Evolutionary conservation across 1,284 basidiomycete genomes (phyloP).

Genomic region (Puccinia triticina): DNA sequence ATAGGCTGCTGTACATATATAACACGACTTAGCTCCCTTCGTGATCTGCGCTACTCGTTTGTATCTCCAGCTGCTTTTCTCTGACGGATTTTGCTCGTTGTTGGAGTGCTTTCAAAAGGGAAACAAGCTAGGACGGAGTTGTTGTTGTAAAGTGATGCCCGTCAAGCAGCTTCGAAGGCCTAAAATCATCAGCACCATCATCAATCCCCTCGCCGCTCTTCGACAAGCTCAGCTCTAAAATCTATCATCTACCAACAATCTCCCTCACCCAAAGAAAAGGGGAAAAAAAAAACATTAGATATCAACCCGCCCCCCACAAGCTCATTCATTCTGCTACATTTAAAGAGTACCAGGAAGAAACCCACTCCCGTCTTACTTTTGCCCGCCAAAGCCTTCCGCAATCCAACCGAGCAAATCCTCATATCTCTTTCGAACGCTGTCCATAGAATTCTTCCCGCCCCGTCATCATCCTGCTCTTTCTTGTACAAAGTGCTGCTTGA

Average conservation of each 20-base stretch:
- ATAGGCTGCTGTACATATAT: no score
- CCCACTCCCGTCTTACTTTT: not conserved
- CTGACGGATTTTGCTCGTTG: no score
- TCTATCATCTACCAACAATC: not conserved
- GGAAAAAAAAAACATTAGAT: not conserved
- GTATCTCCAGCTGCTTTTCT: no score
- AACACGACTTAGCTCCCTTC: no score
- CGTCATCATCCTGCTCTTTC: not conserved
- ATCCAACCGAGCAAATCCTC: not conserved
- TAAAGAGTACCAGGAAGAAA: not conserved
- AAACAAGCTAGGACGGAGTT: not conserved
- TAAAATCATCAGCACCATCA: not conserved
- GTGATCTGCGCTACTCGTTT: no score
- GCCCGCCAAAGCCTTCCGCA: not conserved
- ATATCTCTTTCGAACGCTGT: not conserved
- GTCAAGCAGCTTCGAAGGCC: not conserved
- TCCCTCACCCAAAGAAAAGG: no score
- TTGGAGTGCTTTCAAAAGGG: no score
- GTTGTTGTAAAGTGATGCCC: not conserved
- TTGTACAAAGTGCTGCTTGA: not conserved
- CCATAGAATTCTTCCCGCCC: not conserved
- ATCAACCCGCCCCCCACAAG: not conserved
- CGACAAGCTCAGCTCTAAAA: not conserved
- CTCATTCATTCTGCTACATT: not conserved
- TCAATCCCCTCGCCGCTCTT: not conserved